Conservation (phyloP, 768 basidiomycete species). For the Mycena filopes region DNA sequence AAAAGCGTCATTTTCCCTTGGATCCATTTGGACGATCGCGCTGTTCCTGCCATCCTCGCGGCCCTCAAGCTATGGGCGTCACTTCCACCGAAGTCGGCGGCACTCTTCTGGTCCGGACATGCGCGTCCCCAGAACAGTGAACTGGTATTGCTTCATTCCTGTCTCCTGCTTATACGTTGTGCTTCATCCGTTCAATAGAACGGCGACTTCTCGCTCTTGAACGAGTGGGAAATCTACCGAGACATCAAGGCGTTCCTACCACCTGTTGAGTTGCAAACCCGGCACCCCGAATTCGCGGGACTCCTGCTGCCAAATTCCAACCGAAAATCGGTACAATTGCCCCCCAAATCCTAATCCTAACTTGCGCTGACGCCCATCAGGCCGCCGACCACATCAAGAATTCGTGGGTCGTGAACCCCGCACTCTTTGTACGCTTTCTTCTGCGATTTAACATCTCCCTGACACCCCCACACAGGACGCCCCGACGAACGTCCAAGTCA, state of each 20-base stretch:
- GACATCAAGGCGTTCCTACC: slow-evolving; percentile 6
- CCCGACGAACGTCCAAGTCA: neutral
- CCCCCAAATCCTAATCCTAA: neutral
- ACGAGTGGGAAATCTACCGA: neutral
- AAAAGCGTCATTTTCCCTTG: neutral
- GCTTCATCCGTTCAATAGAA: neutral
- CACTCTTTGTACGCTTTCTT: neutral
- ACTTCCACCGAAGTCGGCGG: neutral
- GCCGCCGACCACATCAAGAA: slow-evolving; percentile 1
- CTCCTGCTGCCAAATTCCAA: neutral
- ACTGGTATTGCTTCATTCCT: neutral
- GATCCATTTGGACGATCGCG: neutral
- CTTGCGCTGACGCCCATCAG: neutral
- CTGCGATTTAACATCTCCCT: neutral
- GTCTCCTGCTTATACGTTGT: neutral
- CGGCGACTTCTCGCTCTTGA: neutral
- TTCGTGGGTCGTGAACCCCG: slow-evolving; percentile 4
- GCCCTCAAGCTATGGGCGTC: neutral
- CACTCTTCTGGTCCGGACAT: neutral
- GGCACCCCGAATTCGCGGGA: neutral
- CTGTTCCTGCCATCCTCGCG: neutral
- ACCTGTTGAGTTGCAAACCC: neutral
- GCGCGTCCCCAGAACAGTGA: neutral
- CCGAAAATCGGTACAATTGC: neutral
- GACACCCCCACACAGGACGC: neutral